Percentiles rank a stretch among this genome's conserved stretches.
phyloP scores from a whole-genome alignment of 225 moss, liverwort and hornwort genomes.

The Anthoceros angustus region DNA sequence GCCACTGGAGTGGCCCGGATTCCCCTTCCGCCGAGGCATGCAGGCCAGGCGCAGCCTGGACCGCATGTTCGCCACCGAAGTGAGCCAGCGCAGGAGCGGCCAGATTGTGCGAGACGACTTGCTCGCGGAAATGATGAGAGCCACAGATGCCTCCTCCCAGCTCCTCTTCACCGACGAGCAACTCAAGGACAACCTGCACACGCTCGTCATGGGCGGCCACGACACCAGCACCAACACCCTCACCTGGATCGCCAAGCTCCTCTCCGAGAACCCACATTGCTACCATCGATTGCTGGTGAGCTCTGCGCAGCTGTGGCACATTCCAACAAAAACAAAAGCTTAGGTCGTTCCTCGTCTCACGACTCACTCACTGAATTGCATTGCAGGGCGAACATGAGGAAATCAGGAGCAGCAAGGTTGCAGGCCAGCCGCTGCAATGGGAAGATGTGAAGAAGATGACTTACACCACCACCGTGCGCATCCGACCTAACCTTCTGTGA shows the following conservation, averaged over 20 bases:
- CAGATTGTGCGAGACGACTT: neutral
- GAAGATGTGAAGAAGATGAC: slow-evolving; percentile 3
- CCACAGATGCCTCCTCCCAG: neutral
- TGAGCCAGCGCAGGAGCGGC: neutral
- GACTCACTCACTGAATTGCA: neutral
- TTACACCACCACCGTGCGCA: neutral
- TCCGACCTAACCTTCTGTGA: neutral
- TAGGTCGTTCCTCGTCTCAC: neutral
- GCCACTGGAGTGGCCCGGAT: neutral
- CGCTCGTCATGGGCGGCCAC: slow-evolving; percentile 1
- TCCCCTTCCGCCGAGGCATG: slow-evolving; percentile 3
- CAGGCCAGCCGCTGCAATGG: neutral
- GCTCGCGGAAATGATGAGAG: neutral
- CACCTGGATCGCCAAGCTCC: slow-evolving; percentile 2
- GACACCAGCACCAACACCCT: neutral
- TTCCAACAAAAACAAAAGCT: neutral
- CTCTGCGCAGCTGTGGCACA: neutral
- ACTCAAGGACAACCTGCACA: slow-evolving; percentile 1
- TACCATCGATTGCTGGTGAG: slow-evolving; percentile 3
- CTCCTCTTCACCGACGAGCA: neutral
- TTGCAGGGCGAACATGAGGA: neutral
- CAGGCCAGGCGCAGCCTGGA: neutral
- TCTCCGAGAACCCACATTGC: neutral
- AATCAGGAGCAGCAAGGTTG: neutral
- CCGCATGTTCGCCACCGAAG: neutral